A percentile compares a stretch with the other conserved stretches of the same genome.
phyloP scores from a whole-genome alignment of 495 filamentous ascomycete species.

The Tuber magnatum region DNA sequence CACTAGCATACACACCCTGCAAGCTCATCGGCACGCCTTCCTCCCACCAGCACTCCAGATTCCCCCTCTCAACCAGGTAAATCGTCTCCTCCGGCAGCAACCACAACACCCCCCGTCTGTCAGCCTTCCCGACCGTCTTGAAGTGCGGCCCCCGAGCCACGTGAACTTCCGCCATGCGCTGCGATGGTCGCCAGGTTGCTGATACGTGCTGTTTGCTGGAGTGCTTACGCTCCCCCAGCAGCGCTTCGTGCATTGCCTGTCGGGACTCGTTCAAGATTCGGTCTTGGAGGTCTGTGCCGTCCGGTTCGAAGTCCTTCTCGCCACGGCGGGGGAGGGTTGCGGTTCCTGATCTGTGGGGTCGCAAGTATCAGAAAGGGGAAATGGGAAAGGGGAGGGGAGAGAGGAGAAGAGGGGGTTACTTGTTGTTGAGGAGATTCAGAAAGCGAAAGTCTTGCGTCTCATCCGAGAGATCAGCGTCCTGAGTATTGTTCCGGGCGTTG shows the following conservation, averaged over 20 bases:
- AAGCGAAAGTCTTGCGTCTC: conserved; percentile 85
- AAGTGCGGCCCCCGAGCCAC: conserved; percentile 51
- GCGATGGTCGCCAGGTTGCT: conserved; percentile 33
- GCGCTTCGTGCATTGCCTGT: conserved; percentile 82
- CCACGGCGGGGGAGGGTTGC: conserved; percentile 64
- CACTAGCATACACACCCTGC: conserved; percentile 71
- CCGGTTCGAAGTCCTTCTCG: conserved; percentile 93
- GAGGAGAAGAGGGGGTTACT: conserved; percentile 17
- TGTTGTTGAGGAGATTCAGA: conserved; percentile 45
- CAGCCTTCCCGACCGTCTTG: conserved; percentile 53
- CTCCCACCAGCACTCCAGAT: conserved; percentile 72
- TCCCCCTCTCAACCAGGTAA: conserved; percentile 79
- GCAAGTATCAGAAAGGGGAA: conserved; percentile 7
- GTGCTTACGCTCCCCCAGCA: conserved; percentile 44
- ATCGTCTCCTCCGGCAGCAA: conserved; percentile 87
- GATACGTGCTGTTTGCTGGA: conserved; percentile 30
- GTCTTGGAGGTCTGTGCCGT: conserved; percentile 75
- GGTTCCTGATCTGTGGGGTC: conserved; percentile 33
- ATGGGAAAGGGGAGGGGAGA: too few relatives aligned
- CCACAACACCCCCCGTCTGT: conserved; percentile 59
- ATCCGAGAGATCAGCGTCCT: conserved; percentile 64
- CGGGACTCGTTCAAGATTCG: conserved; percentile 68
- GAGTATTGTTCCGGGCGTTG: conserved; percentile 15
- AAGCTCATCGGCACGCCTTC: conserved; percentile 73
- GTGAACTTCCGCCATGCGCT: conserved; percentile 42